Evolutionary conservation across 106 monocot species (phyloP).

Genomic region (Posidonia australis): DNA sequence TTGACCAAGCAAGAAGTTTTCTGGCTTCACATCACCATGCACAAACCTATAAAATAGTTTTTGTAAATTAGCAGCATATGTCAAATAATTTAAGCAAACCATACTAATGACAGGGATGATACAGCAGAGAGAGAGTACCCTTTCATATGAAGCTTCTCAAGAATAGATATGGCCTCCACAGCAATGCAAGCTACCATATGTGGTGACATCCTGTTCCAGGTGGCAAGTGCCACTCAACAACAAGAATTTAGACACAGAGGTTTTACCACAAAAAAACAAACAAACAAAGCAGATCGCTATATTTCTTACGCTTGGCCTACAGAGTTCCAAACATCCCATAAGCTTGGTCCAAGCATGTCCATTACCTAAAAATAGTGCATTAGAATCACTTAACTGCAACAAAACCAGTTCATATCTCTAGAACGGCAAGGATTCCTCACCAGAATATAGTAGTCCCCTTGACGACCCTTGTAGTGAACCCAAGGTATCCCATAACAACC

Average conservation of each 20-base stretch:
- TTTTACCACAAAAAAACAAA: background rate
- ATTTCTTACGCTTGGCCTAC: slow-evolving; percentile 74
- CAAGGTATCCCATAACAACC: slow-evolving; percentile 89
- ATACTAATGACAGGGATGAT: background rate
- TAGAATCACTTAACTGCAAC: background rate
- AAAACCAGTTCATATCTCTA: background rate
- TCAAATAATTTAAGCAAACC: background rate
- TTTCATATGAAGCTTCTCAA: slow-evolving; percentile 89
- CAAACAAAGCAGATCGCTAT: too few relatives aligned
- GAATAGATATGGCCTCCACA: slow-evolving; percentile 92
- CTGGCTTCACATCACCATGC: slow-evolving; percentile 98
- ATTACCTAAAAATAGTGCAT: slow-evolving; percentile 45
- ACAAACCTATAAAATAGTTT: slow-evolving; percentile 50
- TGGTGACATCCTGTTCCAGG: slow-evolving; percentile 72
- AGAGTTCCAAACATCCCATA: slow-evolving; percentile 96
- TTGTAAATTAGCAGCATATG: background rate
- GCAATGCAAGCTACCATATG: slow-evolving; percentile 95
- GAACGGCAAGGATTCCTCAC: slow-evolving; percentile 18
- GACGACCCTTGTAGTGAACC: slow-evolving; percentile 92
- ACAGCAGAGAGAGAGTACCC: slow-evolving; percentile 28
- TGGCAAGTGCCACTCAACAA: background rate
- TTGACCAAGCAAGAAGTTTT: slow-evolving; percentile 94
- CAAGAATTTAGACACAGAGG: background rate
- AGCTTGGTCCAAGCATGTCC: slow-evolving; percentile 95
- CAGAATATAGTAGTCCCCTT: slow-evolving; percentile 95